Conservation (phyloP, 768 basidiomycete genomes). For the Leccinum variicolor region DNA sequence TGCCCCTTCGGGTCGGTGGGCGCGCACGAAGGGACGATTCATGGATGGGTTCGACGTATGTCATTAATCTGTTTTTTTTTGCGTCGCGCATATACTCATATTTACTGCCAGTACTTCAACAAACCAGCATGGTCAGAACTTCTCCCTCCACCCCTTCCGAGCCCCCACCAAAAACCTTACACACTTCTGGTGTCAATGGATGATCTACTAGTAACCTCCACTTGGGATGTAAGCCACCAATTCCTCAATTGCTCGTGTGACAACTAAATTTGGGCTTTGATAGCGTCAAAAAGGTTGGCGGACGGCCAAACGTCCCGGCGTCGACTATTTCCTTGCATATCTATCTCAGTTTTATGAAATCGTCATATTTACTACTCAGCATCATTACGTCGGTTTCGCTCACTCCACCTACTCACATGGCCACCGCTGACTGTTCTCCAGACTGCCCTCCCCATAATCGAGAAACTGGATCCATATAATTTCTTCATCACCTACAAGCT, state of each 20-base stretch:
- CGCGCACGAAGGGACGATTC: conserved; percentile 59
- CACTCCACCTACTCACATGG: background rate
- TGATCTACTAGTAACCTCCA: conserved; percentile 85
- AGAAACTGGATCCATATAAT: conserved; percentile 92
- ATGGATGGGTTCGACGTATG: conserved; percentile 67
- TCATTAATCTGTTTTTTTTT: conserved; percentile 24
- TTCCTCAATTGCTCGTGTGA: background rate
- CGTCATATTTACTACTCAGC: conserved; percentile 91
- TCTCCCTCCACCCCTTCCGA: conserved; percentile 80
- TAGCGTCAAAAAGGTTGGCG: conserved; percentile 94
- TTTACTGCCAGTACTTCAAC: conserved; percentile 62
- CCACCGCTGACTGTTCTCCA: conserved; percentile 29
- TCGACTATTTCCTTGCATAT: conserved; percentile 97
- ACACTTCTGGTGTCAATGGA: conserved; percentile 91
- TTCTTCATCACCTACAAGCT: conserved; percentile 87
- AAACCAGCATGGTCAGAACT: conserved; percentile 93
- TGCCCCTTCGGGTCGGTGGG: conserved; percentile 61
- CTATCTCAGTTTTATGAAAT: conserved; percentile 98
- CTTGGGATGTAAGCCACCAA: conserved; percentile 83
- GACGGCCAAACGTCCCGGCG: conserved; percentile 95
- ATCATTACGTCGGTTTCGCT: conserved; percentile 69
- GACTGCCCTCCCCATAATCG: conserved; percentile 85
- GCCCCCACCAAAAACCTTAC: conserved; percentile 85
- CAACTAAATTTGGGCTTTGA: background rate
- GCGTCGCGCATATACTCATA: background rate